phyloP scores from a whole-genome alignment of 805 yeast genomes.

The Kodamaea nitidulidarum region DNA sequence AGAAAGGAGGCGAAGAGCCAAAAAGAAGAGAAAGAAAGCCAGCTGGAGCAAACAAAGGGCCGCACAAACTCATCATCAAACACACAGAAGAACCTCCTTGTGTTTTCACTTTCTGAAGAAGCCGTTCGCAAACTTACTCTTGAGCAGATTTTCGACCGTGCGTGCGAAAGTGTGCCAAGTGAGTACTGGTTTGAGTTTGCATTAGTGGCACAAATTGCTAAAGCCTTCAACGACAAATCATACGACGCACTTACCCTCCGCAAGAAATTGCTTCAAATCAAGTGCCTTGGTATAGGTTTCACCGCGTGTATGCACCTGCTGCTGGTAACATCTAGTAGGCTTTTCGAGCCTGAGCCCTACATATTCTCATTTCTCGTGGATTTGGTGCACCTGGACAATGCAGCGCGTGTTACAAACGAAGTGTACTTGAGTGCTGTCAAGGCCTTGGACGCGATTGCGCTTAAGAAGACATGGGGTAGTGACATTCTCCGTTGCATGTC shows the following conservation, averaged over 20 bases:
- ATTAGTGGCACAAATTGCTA: conserved; percentile 58
- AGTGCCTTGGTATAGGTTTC: conserved; percentile 65
- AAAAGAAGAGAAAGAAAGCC: too few relatives aligned
- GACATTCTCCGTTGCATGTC: conserved; percentile 76
- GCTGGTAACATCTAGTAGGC: conserved; percentile 55
- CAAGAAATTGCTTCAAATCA: conserved; percentile 54
- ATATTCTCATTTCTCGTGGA: conserved; percentile 67
- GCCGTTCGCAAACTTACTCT: conserved; percentile 50
- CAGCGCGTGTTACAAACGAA: conserved; percentile 42
- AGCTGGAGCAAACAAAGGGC: too few relatives aligned
- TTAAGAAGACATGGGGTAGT: conserved; percentile 64
- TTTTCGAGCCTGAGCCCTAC: conserved; percentile 70
- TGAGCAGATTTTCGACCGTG: conserved; percentile 63
- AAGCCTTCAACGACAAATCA: conserved; percentile 61
- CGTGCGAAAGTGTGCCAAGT: conserved; percentile 52
- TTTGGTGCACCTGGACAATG: conserved; percentile 62
- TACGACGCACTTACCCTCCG: conserved; percentile 53
- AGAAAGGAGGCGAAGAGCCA: conserved; percentile 2
- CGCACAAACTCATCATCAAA: too few relatives aligned
- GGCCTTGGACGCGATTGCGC: conserved; percentile 65
- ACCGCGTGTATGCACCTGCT: conserved; percentile 54
- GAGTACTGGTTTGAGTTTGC: conserved; percentile 64
- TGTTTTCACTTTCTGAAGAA: conserved; percentile 43
- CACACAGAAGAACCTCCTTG: not conserved
- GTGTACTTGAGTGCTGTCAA: conserved; percentile 59